Conservation (phyloP, 768 basidiomycete species). For the Russula vinacea region DNA sequence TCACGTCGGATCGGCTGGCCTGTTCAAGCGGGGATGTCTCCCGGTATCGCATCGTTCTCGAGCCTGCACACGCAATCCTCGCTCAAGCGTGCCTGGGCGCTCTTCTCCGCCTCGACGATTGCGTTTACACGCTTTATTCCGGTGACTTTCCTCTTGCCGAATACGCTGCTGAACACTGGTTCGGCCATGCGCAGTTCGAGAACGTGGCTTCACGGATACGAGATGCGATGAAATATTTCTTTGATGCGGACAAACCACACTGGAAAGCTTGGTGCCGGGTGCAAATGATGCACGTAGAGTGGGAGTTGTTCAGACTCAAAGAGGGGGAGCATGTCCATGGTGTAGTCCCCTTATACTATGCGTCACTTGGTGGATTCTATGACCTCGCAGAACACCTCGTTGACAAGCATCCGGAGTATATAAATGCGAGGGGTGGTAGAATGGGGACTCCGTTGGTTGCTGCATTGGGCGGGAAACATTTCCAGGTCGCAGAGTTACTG, state of each 20-base stretch:
- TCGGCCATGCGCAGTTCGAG: conserved; percentile 5
- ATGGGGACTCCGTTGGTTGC: neutral
- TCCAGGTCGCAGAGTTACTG: neutral
- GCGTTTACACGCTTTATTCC: neutral
- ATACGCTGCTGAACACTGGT: conserved; percentile 1
- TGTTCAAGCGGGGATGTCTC: neutral
- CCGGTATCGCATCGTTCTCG: neutral
- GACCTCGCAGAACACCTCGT: neutral
- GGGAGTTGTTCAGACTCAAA: neutral
- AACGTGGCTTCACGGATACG: neutral
- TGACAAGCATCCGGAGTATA: neutral
- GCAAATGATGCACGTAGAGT: neutral
- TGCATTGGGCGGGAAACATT: neutral
- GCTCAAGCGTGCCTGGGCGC: conserved; percentile 5
- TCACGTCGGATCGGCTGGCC: neutral
- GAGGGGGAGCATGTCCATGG: too few relatives aligned
- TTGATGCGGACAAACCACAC: conserved; percentile 8
- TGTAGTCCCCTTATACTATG: conserved; percentile 11
- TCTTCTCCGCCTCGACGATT: conserved; percentile 6
- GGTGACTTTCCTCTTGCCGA: neutral
- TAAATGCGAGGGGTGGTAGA: neutral
- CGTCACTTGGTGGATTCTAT: conserved; percentile 3
- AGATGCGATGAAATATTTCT: neutral
- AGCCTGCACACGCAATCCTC: conserved; percentile 4
- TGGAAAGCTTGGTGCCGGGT: conserved; percentile 2